A percentile compares a stretch with the other conserved stretches of the same genome.
Evolutionary conservation across 225 moss, liverwort and hornwort genomes (phyloP).

Genomic region (Neckera pumila): DNA sequence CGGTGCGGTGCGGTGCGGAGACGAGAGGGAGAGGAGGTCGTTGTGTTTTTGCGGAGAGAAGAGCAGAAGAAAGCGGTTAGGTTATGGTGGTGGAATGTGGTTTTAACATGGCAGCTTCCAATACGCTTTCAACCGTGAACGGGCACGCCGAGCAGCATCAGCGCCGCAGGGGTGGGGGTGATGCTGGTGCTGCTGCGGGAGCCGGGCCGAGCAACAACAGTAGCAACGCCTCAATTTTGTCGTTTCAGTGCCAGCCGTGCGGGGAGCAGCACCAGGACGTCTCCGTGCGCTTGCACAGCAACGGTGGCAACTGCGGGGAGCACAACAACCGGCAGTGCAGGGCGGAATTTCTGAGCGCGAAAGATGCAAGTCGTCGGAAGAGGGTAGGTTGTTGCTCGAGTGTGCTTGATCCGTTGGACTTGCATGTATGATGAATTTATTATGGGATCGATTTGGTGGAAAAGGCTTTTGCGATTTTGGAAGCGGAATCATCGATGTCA

Average conservation of each 20-base stretch:
- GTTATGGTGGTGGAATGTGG: slow-evolving; percentile 68
- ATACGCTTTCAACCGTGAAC: slow-evolving; percentile 47
- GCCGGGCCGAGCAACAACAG: not conserved
- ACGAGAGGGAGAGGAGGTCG: not conserved
- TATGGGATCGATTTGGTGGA: not conserved
- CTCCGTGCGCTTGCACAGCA: slow-evolving; percentile 15
- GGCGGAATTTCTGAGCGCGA: slow-evolving; percentile 25
- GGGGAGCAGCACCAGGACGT: slow-evolving; percentile 30
- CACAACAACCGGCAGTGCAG: slow-evolving; percentile 7
- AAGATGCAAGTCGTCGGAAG: slow-evolving; percentile 35
- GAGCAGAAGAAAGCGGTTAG: slow-evolving; percentile 15
- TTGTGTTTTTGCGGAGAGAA: not conserved
- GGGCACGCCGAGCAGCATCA: slow-evolving; percentile 24
- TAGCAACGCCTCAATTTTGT: slow-evolving; percentile 1
- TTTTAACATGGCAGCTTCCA: slow-evolving; percentile 63
- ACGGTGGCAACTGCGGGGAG: slow-evolving; percentile 17
- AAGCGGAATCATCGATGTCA: not conserved
- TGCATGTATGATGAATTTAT: not conserved
- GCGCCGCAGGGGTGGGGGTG: slow-evolving; percentile 15
- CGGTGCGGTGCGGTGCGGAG: not conserved
- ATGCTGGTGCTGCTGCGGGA: not conserved
- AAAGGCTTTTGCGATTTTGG: not conserved
- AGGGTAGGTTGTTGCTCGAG: not conserved
- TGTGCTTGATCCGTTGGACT: not conserved
- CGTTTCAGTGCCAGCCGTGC: not conserved